These are phyloP conservation scores for Erythrobasidium hasegawianum DNA, from an alignment of 1,284 basidiomycete species.

Conservation along the genomic window DNA sequence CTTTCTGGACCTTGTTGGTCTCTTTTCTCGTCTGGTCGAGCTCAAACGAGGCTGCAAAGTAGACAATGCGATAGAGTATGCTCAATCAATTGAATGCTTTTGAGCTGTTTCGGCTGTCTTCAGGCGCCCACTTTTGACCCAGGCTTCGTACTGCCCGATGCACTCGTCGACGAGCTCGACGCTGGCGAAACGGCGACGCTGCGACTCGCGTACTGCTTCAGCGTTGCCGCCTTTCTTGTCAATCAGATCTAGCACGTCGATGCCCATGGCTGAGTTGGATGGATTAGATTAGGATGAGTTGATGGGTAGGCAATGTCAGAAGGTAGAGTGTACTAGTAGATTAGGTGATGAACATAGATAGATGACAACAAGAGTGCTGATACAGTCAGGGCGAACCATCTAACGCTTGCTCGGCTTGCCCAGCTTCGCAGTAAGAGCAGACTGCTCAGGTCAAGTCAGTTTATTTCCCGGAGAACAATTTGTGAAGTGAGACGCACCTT, in stretches of 20 bases:
- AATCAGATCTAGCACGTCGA: conserved; percentile 43
- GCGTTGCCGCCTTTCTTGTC: conserved; percentile 73
- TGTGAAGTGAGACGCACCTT: conserved; percentile 11
- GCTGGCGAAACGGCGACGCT: conserved; percentile 81
- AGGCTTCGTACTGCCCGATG: conserved; percentile 83
- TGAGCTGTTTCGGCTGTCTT: too few relatives aligned
- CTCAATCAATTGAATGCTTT: too few relatives aligned
- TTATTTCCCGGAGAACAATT: neutral
- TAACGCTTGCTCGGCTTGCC: conserved; percentile 7
- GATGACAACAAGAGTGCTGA: neutral
- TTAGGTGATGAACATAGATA: neutral
- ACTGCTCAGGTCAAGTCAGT: conserved; percentile 18
- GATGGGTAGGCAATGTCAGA: neutral
- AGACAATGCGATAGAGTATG: neutral
- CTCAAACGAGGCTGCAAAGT: conserved; percentile 60
- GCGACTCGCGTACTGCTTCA: conserved; percentile 86
- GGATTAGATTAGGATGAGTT: neutral
- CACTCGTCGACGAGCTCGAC: conserved; percentile 92
- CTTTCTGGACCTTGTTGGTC: conserved; percentile 85
- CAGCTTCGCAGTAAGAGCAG: conserved; percentile 19
- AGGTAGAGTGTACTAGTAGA: neutral
- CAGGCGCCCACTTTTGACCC: conserved; percentile 68
- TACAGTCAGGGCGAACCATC: neutral
- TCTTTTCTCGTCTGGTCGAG: conserved; percentile 72
- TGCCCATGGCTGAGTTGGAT: conserved; percentile 27